These are phyloP conservation scores for Penicillium digitatum DNA, from an alignment of 2,329 filamentous ascomycete genomes.

Conservation along the genomic window DNA sequence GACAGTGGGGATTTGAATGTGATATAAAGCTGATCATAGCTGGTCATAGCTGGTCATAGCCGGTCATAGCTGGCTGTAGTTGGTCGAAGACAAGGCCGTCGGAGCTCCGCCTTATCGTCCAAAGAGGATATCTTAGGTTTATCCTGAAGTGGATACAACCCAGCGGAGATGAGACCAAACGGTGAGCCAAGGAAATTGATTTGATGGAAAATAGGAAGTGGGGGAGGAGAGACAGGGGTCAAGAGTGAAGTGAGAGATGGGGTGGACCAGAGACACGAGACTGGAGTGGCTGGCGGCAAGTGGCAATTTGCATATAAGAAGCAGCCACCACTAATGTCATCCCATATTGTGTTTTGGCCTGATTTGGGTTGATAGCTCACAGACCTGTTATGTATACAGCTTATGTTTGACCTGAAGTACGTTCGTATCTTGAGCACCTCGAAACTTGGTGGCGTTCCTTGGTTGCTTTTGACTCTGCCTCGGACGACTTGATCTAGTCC, in stretches of 20 bases:
- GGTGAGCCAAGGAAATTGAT: not conserved
- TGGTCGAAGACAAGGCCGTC: slow-evolving; percentile 3
- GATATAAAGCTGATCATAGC: not conserved
- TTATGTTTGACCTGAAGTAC: not conserved
- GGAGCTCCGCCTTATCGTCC: slow-evolving; percentile 14
- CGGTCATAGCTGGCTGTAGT: no score
- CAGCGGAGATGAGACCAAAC: not conserved
- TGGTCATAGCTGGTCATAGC: not conserved
- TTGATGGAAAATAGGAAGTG: not conserved
- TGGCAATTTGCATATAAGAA: not conserved
- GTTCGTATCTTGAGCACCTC: not conserved
- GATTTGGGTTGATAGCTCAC: not conserved
- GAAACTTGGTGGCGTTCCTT: slow-evolving; percentile 9
- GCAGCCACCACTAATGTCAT: not conserved
- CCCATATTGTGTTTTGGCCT: not conserved
- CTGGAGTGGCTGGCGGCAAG: not conserved
- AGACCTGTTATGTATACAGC: not conserved
- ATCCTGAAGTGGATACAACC: slow-evolving; percentile 12
- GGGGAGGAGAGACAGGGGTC: not conserved
- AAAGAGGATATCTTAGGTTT: slow-evolving; percentile 8
- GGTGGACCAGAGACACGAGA: not conserved
- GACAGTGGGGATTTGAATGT: not conserved
- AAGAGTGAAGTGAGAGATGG: not conserved
- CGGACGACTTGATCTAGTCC: not conserved
- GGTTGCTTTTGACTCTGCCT: slow-evolving; percentile 3